Percentiles rank a stretch among this genome's conserved stretches.
Evolutionary conservation across 345 rosid genomes (phyloP).

Genomic region (Punica granatum): DNA sequence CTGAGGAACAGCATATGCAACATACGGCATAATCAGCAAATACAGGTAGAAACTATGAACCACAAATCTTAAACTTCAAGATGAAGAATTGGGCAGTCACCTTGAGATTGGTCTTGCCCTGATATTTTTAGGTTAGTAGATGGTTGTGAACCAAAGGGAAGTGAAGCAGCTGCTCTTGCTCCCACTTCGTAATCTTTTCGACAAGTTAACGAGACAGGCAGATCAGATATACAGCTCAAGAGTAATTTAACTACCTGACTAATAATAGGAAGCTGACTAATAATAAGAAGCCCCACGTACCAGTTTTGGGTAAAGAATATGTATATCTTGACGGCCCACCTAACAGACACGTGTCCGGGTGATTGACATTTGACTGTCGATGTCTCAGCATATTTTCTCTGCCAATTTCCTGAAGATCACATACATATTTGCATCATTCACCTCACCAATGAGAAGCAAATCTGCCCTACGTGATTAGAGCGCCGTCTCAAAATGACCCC

Average conservation of each 20-base stretch:
- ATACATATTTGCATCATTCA: background rate
- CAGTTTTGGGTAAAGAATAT: slow-evolving; percentile 9
- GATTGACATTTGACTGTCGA: slow-evolving; percentile 32
- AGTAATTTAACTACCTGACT: too few species aligned
- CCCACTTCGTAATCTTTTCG: slow-evolving; percentile 23
- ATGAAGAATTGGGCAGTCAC: background rate
- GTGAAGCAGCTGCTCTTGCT: slow-evolving; percentile 10
- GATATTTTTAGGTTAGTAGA: slow-evolving; percentile 9
- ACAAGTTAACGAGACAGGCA: background rate
- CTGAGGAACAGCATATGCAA: background rate
- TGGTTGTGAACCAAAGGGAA: slow-evolving; percentile 21
- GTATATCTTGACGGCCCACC: slow-evolving; percentile 21
- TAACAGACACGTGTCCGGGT: slow-evolving; percentile 25
- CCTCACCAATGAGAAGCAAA: background rate
- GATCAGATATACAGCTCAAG: background rate
- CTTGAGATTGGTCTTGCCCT: slow-evolving; percentile 20
- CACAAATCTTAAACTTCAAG: background rate
- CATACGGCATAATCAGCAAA: background rate
- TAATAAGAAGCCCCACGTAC: background rate
- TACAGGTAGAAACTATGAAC: background rate
- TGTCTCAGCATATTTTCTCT: slow-evolving; percentile 36
- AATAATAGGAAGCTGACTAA: background rate
- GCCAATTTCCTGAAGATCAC: slow-evolving; percentile 26
- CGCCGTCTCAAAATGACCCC: slow-evolving; percentile 18
- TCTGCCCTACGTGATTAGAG: background rate